Evolutionary conservation across 495 filamentous ascomycete species (phyloP).

Genomic region (Hyaloscypha finlandica): DNA sequence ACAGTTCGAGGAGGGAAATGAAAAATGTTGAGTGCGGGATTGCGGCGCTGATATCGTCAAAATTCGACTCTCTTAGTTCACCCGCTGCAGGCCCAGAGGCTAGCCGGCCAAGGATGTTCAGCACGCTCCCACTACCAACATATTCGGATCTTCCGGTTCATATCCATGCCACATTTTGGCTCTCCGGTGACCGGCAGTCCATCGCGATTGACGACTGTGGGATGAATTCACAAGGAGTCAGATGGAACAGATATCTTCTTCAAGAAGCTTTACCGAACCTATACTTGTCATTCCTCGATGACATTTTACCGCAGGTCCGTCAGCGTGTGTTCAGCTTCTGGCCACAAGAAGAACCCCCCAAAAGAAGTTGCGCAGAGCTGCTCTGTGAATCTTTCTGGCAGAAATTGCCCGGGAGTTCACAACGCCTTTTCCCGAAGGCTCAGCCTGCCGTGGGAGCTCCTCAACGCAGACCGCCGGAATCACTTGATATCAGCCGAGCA

Average conservation of each 20-base stretch:
- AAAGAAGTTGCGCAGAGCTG: conserved; percentile 20
- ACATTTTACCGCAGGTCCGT: conserved; percentile 31
- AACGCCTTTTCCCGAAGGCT: conserved; percentile 27
- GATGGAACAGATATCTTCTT: conserved; percentile 46
- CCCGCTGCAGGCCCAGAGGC: not conserved
- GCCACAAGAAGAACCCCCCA: conserved; percentile 34
- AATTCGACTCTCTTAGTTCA: not conserved
- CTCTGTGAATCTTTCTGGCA: conserved; percentile 22
- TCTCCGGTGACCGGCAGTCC: conserved; percentile 41
- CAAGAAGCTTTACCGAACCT: conserved; percentile 34
- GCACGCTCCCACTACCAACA: conserved; percentile 36
- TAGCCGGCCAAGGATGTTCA: conserved; percentile 34
- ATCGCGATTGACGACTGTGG: conserved; percentile 34
- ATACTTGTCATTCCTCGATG: conserved; percentile 38
- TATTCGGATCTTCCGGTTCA: conserved; percentile 37
- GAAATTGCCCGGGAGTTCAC: conserved; percentile 15
- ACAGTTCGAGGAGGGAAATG: conserved; percentile 26
- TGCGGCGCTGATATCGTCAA: conserved; percentile 33
- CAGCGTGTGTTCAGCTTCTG: conserved; percentile 38
- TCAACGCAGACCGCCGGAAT: not conserved
- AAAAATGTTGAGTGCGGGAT: conserved; percentile 42
- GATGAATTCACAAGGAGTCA: conserved; percentile 21
- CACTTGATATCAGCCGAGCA: conserved; percentile 19
- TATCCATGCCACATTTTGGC: conserved; percentile 35
- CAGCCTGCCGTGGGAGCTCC: not conserved